Conservation (phyloP, 805 yeast species). For the Ogataea pignaliae region DNA sequence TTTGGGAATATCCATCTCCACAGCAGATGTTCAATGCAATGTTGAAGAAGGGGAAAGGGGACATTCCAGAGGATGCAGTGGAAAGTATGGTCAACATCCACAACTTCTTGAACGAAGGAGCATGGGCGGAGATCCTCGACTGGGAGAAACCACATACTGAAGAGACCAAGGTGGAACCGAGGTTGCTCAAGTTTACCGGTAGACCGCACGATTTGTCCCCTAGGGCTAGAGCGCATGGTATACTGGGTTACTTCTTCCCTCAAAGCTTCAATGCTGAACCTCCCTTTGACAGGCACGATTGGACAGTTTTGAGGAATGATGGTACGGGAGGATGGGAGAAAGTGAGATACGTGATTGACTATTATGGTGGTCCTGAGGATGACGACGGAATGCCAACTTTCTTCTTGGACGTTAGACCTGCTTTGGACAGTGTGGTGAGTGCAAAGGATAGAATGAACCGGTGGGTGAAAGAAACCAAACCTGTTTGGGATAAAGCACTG, state of each 20-base stretch:
- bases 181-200: conserved; percentile 84
- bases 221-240: conserved; percentile 66
- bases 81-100: conserved; percentile 97
- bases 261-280: conserved; percentile 65
- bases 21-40: conserved; percentile 99
- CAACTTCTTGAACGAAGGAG: conserved; percentile 93
- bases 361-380: conserved; percentile 90
- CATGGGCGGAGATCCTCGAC: conserved; percentile 88
- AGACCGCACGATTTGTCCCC: conserved; percentile 87
- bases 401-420: conserved; percentile 92
- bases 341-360: conserved; percentile 91
- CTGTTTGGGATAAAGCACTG: conserved; percentile 67
- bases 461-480: conserved; percentile 50
- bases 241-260: conserved; percentile 69
- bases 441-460: conserved; percentile 65
- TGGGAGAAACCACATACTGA: conserved; percentile 82
- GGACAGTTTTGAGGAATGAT: conserved; percentile 82
- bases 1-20: conserved; percentile 99
- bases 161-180: conserved; percentile 55
- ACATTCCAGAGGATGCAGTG: conserved; percentile 91
- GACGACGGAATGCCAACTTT: conserved; percentile 87
- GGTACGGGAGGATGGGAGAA: conserved; percentile 53
- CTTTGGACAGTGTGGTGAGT: conserved; percentile 62
- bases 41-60: conserved; percentile 90
- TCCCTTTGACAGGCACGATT: conserved; percentile 98